phyloP scores from a whole-genome alignment of 805 yeast genomes.

The Candida xyloterini region DNA sequence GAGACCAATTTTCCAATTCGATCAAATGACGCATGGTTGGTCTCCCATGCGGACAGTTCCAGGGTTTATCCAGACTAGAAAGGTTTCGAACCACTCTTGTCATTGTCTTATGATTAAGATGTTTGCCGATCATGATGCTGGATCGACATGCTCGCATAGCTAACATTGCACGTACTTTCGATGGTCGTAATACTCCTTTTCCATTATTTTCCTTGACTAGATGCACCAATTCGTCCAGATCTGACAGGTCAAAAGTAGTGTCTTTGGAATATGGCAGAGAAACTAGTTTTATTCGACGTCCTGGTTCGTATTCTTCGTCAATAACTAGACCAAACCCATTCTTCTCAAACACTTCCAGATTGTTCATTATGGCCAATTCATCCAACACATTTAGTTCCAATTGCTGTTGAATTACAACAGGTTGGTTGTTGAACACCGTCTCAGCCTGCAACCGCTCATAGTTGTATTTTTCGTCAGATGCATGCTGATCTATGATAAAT shows the following conservation, averaged over 20 bases:
- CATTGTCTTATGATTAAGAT: constrained; percentile 62
- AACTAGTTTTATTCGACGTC: constrained; percentile 49
- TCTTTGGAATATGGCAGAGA: constrained; percentile 75
- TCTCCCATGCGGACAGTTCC: constrained; percentile 97
- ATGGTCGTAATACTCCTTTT: constrained; percentile 48
- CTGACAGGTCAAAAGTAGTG: constrained; percentile 60
- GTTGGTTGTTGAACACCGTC: constrained; percentile 64
- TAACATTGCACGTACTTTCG: constrained; percentile 77
- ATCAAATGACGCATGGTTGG: constrained; percentile 93
- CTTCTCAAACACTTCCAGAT: constrained; percentile 51
- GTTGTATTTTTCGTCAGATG: constrained; percentile 92
- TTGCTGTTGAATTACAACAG: constrained; percentile 55
- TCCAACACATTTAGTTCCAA: constrained; percentile 76
- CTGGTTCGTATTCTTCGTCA: constrained; percentile 52
- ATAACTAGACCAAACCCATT: constrained; percentile 74
- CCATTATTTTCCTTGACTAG: constrained; percentile 57
- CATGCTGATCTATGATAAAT: constrained; percentile 95
- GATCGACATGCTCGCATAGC: constrained; percentile 95
- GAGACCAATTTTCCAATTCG: constrained; percentile 48
- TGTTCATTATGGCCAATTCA: constrained; percentile 65
- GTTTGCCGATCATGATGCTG: constrained; percentile 90
- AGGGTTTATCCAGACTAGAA: constrained; percentile 79
- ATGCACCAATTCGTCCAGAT: constrained; percentile 76
- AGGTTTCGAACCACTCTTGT: constrained; percentile 60
- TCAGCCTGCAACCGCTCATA: constrained; percentile 66